Conservation (phyloP, 345 rosid species). For the Erucastrum elatum region DNA sequence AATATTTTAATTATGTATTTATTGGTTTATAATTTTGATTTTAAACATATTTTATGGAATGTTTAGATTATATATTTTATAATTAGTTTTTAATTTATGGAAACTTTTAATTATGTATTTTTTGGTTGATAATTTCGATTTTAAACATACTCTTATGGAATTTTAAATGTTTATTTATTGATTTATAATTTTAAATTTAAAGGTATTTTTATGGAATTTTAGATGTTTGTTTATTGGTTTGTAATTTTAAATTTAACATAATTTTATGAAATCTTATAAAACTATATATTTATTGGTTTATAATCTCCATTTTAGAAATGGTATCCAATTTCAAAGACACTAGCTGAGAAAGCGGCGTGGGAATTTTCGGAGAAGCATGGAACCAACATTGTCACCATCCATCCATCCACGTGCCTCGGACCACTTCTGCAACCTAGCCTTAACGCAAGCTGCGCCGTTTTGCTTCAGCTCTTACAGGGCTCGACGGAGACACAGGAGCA, state of each 20-base stretch:
- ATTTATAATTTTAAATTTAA: no score
- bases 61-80: no score
- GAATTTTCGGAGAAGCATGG: slow-evolving; percentile 62
- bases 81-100: background rate
- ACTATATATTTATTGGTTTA: background rate
- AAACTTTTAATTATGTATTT: no score
- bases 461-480: slow-evolving; percentile 64
- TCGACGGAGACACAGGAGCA: slow-evolving; percentile 62
- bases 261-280: background rate
- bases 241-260: background rate
- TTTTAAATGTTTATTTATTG: background rate
- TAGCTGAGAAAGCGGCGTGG: slow-evolving; percentile 87
- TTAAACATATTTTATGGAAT: no score
- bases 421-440: slow-evolving; percentile 66
- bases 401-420: slow-evolving; percentile 79
- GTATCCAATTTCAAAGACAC: slow-evolving; percentile 78
- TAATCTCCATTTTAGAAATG: slow-evolving; percentile 49
- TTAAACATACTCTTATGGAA: background rate
- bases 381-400: slow-evolving; percentile 64
- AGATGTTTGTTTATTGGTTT: background rate
- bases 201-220: no score
- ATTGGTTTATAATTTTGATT: no score
- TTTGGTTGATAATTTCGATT: background rate
- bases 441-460: slow-evolving; percentile 77
- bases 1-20: background rate